Base-by-base conservation (phyloP, 108 stramenopile genomes). In the Pelagomonas calceolata region DNA sequence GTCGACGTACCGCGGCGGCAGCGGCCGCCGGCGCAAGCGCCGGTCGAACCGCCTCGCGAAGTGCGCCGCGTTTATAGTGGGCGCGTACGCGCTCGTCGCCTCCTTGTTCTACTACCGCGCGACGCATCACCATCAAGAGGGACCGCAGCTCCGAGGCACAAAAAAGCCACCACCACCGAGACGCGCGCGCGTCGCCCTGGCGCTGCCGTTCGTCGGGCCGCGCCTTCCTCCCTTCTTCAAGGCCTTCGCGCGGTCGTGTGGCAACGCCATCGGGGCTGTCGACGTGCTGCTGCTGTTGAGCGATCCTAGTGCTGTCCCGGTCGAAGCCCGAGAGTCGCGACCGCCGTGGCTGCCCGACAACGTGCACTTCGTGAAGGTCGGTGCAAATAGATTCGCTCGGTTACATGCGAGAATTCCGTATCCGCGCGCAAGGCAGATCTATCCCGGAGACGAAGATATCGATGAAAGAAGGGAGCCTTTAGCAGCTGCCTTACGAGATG, bases 201-300 rank as follows among this genome's bases (percentile, higher is more conserved):
- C 72, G 1, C 43, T 77, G 26, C 77, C 77, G 30, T 77, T 72
- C 70, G 30, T 75, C 26, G 77, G 77, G 3, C 73, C 72, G 32
- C 77, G 81, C 3, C 84, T 94, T 34, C 94, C 92, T 30, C 68
- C 90, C 29, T 95, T 91, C 72, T 83, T 92, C 67, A 79, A 86
- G 34, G 66, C 90, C 0, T 95, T 95, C 70, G 88, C 88, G 32
- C 78, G 68, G 70, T 82, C 85, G n/a, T 92, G 91, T 0, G 84
- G 74, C 3, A 89, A 89, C 36, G 88, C 92, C 5, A 68, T 80
- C 0, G 44, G 36, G 0, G 65, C 89, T 26, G 84, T 90, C 14
- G 94, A 95, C 70, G 93, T 85, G 74, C 74, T 92, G 30, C 78
- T 94, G 29, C 80, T 95, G 71, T 90, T 91, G 51, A 87, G 87